These are phyloP conservation scores for Botrytis elliptica DNA, from an alignment of 2,329 filamentous ascomycete genomes.

Conservation along the genomic window DNA sequence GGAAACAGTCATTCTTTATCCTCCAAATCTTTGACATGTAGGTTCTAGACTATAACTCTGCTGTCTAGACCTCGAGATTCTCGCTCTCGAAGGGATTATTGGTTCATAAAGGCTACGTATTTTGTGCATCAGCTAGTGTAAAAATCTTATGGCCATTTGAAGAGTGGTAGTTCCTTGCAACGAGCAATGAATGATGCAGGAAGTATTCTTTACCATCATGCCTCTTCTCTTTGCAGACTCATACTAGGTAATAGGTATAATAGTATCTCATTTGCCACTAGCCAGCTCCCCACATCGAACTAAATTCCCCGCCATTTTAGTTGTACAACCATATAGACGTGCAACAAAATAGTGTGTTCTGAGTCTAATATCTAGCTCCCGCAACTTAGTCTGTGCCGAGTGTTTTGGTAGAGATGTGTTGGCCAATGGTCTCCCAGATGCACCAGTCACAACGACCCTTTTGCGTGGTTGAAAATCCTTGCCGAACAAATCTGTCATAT, in stretches of 20 bases:
- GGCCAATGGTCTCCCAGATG: background rate
- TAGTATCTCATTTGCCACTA: background rate
- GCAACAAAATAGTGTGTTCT: background rate
- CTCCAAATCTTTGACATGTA: background rate
- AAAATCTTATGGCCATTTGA: background rate
- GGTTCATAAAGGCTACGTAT: background rate
- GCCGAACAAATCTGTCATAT: background rate
- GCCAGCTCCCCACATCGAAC: background rate
- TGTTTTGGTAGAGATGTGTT: background rate
- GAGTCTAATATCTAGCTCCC: slow-evolving; percentile 7
- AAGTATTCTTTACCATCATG: background rate
- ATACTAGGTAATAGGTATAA: background rate
- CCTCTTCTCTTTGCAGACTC: background rate
- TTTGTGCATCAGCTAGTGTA: background rate
- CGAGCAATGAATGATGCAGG: background rate
- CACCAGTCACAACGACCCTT: background rate
- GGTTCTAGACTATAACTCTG: background rate
- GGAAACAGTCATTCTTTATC: background rate
- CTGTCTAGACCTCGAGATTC: background rate
- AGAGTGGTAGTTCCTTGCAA: background rate
- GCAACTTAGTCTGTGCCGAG: background rate
- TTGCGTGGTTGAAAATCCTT: background rate
- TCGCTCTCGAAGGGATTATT: background rate
- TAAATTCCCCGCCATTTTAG: background rate
- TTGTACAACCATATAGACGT: background rate